Evolutionary conservation across 148 eudicot genomes (phyloP).

Genomic region (Diospyros lotus): DNA sequence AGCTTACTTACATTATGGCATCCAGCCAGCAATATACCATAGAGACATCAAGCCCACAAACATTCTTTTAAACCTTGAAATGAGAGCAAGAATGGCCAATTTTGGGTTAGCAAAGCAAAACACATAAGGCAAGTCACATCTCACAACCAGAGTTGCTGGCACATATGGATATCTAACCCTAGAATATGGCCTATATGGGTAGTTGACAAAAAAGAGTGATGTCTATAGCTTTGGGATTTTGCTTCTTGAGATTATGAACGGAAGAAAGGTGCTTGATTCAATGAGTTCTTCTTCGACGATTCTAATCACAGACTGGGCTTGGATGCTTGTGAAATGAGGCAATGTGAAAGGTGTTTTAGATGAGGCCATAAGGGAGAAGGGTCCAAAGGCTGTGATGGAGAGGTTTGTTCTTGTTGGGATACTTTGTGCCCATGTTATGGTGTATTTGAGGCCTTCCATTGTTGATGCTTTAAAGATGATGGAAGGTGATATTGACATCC

Average conservation of each 20-base stretch:
- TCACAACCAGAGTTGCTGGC: conserved; percentile 65
- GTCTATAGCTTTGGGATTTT: no score
- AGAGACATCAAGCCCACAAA: conserved; percentile 72
- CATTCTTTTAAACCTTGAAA: conserved; percentile 49
- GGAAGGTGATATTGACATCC: conserved; percentile 71
- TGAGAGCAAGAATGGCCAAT: conserved; percentile 65
- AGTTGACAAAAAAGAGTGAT: no score
- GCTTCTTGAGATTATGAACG: conserved; percentile 53
- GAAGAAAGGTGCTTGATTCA: conserved; percentile 53
- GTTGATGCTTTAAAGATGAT: conserved; percentile 64
- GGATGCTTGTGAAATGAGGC: conserved; percentile 48
- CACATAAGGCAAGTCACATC: conserved; percentile 54
- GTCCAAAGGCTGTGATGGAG: conserved; percentile 59
- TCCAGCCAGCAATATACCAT: conserved; percentile 57
- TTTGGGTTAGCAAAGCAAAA: conserved; percentile 66
- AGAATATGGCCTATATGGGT: conserved; percentile 40
- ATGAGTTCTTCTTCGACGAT: conserved; percentile 20
- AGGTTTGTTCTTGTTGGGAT: conserved; percentile 60
- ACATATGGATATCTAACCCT: conserved; percentile 73
- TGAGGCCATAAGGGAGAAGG: conserved; percentile 32
- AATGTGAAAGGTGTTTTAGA: conserved; percentile 33
- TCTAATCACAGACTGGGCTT: conserved; percentile 56
- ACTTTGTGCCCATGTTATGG: conserved; percentile 79
- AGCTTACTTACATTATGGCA: conserved; percentile 59
- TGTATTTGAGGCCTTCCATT: conserved; percentile 66